Percentiles rank a stretch among this genome's conserved stretches.
Conservation (phyloP, 2,329 filamentous ascomycete species). For the Talaromyces verruculosus region DNA sequence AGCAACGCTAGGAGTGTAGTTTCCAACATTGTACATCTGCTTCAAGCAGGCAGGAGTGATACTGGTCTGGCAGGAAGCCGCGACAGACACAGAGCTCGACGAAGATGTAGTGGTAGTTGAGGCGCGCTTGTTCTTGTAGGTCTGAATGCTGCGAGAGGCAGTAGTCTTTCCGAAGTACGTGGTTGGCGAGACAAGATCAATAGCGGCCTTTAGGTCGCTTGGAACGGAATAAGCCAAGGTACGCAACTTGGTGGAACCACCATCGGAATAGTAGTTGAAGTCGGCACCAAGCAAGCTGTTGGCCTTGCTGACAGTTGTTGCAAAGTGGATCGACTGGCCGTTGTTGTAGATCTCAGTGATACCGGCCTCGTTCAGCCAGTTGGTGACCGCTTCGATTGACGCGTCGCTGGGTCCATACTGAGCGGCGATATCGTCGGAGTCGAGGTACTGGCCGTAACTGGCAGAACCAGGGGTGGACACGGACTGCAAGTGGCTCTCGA, state of each 20-base stretch:
- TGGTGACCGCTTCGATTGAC: conserved; percentile 34
- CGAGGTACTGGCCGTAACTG: conserved; percentile 53
- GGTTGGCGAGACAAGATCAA: conserved; percentile 54
- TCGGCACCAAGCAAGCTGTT: conserved; percentile 51
- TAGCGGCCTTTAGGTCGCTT: conserved; percentile 38
- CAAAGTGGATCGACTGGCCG: conserved; percentile 46
- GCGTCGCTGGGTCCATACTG: conserved; percentile 44
- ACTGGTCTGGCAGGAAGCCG: conserved; percentile 32
- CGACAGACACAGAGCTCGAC: conserved; percentile 23
- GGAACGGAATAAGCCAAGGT: conserved; percentile 45
- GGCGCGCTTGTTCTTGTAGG: conserved; percentile 19
- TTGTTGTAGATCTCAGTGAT: conserved; percentile 40
- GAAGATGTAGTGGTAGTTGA: conserved; percentile 1
- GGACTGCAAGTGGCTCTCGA: conserved; percentile 41
- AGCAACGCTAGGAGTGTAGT: conserved; percentile 47
- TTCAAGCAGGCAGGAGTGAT: conserved; percentile 53
- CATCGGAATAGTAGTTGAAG: conserved; percentile 49
- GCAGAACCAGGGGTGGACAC: conserved; percentile 50
- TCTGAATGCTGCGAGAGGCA: conserved; percentile 11
- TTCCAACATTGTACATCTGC: conserved; percentile 51
- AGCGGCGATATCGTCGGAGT: conserved; percentile 44
- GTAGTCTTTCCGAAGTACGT: conserved; percentile 50
- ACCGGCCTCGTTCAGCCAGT: conserved; percentile 48
- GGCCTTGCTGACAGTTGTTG: conserved; percentile 41
- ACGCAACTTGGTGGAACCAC: conserved; percentile 44